A percentile compares a stretch with the other conserved stretches of the same genome.
phyloP scores from a whole-genome alignment of 2,329 filamentous ascomycete species.

The Diaporthe humulicola region DNA sequence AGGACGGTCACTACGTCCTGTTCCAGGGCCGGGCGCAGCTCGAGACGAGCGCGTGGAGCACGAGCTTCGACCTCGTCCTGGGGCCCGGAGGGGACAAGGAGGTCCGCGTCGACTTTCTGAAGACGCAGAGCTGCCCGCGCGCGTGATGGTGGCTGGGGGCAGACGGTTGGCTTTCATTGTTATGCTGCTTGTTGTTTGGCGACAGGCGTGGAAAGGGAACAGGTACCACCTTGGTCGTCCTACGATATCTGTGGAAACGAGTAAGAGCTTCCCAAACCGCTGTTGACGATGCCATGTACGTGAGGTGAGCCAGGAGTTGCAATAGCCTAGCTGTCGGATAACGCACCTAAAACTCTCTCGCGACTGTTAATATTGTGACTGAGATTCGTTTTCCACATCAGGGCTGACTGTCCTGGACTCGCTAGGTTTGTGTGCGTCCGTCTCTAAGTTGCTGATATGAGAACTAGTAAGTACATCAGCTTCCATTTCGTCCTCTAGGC shows the following conservation, averaged over 20 bases:
- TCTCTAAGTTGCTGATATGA: no score
- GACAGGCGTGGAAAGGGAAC: not conserved
- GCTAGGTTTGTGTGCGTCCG: no score
- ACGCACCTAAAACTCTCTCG: no score
- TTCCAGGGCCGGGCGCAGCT: constrained; percentile 8
- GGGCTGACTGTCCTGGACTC: no score
- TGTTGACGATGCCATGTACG: no score
- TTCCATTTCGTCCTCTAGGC: not conserved
- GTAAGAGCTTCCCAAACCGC: no score
- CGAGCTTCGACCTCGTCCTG: constrained; percentile 12
- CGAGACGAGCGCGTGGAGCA: constrained; percentile 7
- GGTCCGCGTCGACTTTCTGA: constrained; percentile 3
- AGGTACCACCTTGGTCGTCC: no score
- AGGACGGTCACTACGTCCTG: not conserved
- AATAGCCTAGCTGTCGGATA: no score
- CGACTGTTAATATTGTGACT: no score
- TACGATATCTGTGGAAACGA: no score
- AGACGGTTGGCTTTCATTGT: not conserved
- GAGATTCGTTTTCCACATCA: no score
- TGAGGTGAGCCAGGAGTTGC: no score
- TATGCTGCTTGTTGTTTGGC: not conserved
- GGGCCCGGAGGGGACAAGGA: constrained; percentile 9
- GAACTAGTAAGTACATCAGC: not conserved
- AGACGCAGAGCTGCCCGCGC: constrained; percentile 13
- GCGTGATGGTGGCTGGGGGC: not conserved